Conservation (phyloP, 441 rosid species). For the Erysimum pusillum region DNA sequence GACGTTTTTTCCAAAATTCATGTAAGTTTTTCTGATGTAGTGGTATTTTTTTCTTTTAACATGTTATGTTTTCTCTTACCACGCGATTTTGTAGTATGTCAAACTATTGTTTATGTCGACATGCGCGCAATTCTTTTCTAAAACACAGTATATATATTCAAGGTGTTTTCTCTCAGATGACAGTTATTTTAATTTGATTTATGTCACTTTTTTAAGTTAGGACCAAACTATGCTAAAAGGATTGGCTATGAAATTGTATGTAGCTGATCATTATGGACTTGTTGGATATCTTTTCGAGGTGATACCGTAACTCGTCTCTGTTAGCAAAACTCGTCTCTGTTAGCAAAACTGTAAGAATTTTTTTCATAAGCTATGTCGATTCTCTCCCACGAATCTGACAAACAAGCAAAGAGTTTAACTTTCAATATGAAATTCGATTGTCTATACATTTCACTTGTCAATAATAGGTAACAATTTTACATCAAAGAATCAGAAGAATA, state of each 20-base stretch:
- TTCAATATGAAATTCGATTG: conserved; percentile 38
- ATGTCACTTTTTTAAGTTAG: not conserved
- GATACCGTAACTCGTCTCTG: conserved; percentile 44
- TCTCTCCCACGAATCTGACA: conserved; percentile 1
- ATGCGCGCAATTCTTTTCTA: no score
- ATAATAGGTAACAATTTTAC: conserved; percentile 17
- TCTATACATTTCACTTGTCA: conserved; percentile 46
- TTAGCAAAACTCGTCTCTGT: conserved; percentile 13
- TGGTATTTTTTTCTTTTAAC: no score
- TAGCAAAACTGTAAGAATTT: conserved; percentile 30
- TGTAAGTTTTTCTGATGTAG: no score
- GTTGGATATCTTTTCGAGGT: conserved; percentile 92
- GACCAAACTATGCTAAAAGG: conserved; percentile 17
- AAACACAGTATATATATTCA: no score
- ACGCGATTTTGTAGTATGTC: no score
- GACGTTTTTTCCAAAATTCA: no score
- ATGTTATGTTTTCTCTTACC: no score
- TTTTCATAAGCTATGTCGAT: not conserved
- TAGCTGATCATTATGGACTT: conserved; percentile 93
- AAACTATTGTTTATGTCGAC: no score
- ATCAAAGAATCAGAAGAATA: no score
- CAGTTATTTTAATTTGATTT: no score
- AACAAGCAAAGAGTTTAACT: conserved; percentile 4
- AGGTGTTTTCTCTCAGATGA: no score
- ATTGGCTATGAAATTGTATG: conserved; percentile 50